Evolutionary conservation across 257 asterid species (phyloP), one percentile per base, ranked within the genome.

Genomic region (Gynochthodes officinalis): DNA sequence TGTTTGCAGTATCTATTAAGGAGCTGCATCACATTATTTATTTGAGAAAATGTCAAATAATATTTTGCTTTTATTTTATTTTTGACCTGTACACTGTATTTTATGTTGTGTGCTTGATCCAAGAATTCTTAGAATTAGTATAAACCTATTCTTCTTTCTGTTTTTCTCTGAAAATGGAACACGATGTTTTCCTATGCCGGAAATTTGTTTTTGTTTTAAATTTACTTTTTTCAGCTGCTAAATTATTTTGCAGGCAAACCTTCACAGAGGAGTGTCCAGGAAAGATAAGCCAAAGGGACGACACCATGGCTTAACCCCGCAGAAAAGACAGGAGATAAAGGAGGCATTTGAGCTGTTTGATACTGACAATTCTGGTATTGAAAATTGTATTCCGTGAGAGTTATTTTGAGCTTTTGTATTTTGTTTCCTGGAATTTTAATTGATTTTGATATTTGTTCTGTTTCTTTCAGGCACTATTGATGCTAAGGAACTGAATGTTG

Each of bases 401-500:
- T 42, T 14, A 1, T 5, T 71, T 5, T 33, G 44, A 19, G 42
- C 7, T 3, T 59, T 55, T 25, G 54, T 1, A 16, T 19, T 19
- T 11, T 42, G 27, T 40, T 19, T 44, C 33, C 35, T 33, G 69
- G 14, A 33, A 40, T 3, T n/a, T 23, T 64, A 40, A 19, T 21
- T 12, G 19, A 19, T 12, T 37, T 15, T 67, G 72, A 19, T 39
- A 10, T 65, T 13, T 48, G 25, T n/a, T 64, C 61, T 48, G 43
- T 55, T 70, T 65, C 68, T 1, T 74, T 42, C 86, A 94, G 98
- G 96, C 64, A 89, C 89, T 68, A 89, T 94, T 82, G 98, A 89
- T 83, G 96, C 96, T 61, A 86, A 86, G 73, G 97, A 94, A 83
- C 84, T 94, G 79, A 94, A 94, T 83, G 98, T 91, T 79, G 98